Conservation (phyloP, 495 filamentous ascomycete species). For the Cercophora scortea region DNA sequence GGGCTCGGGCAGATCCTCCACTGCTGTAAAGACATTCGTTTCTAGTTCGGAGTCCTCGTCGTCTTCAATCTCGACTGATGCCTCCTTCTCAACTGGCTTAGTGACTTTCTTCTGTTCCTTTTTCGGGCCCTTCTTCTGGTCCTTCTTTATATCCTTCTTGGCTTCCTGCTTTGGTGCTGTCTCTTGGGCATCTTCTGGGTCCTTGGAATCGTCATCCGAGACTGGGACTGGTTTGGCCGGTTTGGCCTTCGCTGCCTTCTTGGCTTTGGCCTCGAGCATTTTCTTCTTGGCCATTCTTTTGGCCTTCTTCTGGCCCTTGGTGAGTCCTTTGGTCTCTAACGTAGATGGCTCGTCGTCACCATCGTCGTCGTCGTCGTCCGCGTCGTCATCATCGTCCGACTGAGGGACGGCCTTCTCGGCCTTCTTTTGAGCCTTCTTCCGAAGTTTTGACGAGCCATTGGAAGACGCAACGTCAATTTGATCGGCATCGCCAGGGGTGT, state of each 20-base stretch:
- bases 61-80: conserved; percentile 22
- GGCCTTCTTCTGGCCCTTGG: not conserved
- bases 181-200: conserved; percentile 1
- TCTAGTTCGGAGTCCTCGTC: conserved; percentile 33
- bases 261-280: not conserved
- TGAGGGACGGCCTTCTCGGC: not conserved
- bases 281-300: not conserved
- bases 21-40: conserved; percentile 31
- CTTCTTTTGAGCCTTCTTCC: not conserved
- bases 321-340: not conserved
- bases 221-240: not conserved
- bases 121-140: conserved; percentile 9
- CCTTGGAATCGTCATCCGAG: not conserved
- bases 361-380: too few species aligned
- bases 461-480: not conserved
- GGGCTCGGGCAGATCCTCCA: conserved; percentile 30
- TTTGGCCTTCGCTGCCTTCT: not conserved
- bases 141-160: conserved; percentile 3
- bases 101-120: conserved; percentile 19
- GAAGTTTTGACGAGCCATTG: not conserved
- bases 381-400: not conserved
- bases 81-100: conserved; percentile 17
- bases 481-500: conserved; percentile 18
- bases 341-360: too few species aligned
- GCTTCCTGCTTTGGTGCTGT: conserved; percentile 1